A percentile compares a stretch with the other conserved stretches of the same genome.
Conservation (phyloP, 2,329 filamentous ascomycete genomes). For the Stagonosporopsis rhizophila region DNA sequence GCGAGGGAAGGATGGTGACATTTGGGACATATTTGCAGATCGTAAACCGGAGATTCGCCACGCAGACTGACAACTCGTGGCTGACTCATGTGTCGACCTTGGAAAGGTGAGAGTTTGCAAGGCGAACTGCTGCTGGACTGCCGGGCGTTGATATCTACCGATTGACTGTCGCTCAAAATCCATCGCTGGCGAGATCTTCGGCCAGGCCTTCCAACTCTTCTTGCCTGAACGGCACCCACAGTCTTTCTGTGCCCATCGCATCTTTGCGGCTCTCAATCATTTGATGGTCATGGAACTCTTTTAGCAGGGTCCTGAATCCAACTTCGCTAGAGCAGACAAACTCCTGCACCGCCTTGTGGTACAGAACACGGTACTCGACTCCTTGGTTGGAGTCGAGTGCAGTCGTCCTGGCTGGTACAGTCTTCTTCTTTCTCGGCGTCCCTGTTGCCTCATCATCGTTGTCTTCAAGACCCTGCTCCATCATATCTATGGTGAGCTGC, state of each 20-base stretch:
- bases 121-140: neutral
- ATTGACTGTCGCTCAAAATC: constrained; percentile 28
- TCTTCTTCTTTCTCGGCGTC: constrained; percentile 33
- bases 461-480: constrained; percentile 51
- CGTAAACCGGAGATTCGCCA: neutral
- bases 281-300: constrained; percentile 98
- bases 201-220: constrained; percentile 90
- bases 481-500: constrained; percentile 71
- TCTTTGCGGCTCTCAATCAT: constrained; percentile 94
- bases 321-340: constrained; percentile 98
- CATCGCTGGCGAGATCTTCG: constrained; percentile 69
- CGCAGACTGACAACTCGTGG: neutral
- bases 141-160: neutral
- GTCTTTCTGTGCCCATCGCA: constrained; percentile 79
- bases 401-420: constrained; percentile 32
- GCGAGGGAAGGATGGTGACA: neutral
- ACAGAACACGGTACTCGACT: constrained; percentile 88
- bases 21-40: neutral
- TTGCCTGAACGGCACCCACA: constrained; percentile 83
- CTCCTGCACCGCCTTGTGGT: constrained; percentile 94
- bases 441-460: constrained; percentile 29
- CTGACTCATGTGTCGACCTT: neutral
- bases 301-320: constrained; percentile 90
- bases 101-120: neutral
- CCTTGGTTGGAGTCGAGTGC: constrained; percentile 59